Evolutionary conservation across 192 early-diverging fungal genomes (phyloP).

Genomic region (Entomortierella lignicola): DNA sequence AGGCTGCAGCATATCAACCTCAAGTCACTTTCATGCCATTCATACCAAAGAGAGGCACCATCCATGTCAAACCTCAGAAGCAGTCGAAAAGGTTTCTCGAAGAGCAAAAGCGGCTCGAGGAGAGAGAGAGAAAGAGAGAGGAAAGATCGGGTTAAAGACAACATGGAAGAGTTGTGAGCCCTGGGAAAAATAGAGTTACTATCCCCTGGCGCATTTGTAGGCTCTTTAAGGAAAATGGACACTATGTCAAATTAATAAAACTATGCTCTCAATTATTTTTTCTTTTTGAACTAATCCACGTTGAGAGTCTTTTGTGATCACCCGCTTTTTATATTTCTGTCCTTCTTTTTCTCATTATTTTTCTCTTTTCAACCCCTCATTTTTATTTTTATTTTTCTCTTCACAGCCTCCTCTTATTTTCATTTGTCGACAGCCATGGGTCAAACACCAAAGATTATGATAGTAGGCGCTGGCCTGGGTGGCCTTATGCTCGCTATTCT

Average conservation of each 20-base stretch:
- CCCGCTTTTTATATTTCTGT: neutral
- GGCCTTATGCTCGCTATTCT: slow-evolving; percentile 16
- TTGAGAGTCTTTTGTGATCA: neutral
- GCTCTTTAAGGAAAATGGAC: too few species aligned
- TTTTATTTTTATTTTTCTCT: neutral
- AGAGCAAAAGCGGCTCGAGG: slow-evolving; percentile 4
- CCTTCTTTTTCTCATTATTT: neutral
- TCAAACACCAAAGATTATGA: slow-evolving; percentile 13
- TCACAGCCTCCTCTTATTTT: neutral
- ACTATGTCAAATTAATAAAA: neutral
- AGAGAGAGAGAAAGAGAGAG: neutral
- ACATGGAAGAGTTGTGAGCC: too few species aligned
- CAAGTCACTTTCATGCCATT: slow-evolving; percentile 4
- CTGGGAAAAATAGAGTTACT: too few species aligned
- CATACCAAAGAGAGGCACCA: neutral
- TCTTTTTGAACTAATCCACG: neutral
- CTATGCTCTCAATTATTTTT: neutral
- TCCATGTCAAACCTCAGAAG: neutral
- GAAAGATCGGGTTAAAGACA: too few species aligned
- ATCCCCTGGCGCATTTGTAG: too few species aligned
- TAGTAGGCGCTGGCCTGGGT: slow-evolving; percentile 30
- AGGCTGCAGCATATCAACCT: neutral
- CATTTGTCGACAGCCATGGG: neutral
- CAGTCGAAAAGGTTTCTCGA: neutral
- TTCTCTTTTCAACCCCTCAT: neutral